These are phyloP conservation scores for Aegilops longissima DNA, from an alignment of 176 grass and related monocot species.

Conservation along the genomic window DNA sequence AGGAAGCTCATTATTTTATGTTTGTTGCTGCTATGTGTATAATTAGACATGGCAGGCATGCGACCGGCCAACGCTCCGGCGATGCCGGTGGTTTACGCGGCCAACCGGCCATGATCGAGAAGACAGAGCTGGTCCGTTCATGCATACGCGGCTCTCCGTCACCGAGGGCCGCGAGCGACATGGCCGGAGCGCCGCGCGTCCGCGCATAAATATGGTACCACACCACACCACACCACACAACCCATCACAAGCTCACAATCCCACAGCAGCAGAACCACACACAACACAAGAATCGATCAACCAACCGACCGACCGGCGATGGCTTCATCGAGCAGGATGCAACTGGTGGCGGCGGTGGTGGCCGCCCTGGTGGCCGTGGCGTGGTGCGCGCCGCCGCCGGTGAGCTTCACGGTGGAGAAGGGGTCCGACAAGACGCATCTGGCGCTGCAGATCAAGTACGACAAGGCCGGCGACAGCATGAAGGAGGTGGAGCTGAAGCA, in stretches of 20 bases:
- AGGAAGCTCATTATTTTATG: too few species aligned
- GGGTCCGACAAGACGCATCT: neutral
- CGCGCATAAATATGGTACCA: too few species aligned
- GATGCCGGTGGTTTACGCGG: too few species aligned
- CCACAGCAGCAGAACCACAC: neutral
- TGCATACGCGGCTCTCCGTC: too few species aligned
- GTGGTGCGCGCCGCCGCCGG: neutral
- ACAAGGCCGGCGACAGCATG: neutral
- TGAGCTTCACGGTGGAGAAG: constrained; percentile 7
- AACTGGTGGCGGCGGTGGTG: neutral
- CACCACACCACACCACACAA: too few species aligned
- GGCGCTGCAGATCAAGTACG: neutral
- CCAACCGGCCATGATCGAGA: too few species aligned
- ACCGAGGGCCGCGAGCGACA: too few species aligned
- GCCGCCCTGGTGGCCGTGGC: neutral
- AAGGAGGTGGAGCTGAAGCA: constrained; percentile 9
- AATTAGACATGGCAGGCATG: too few species aligned
- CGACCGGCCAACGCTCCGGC: too few species aligned
- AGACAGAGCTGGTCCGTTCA: too few species aligned
- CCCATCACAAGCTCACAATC: neutral
- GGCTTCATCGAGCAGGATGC: neutral
- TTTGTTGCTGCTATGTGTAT: too few species aligned
- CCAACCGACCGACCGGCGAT: neutral
- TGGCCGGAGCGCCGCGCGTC: too few species aligned
- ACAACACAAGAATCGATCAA: neutral